Base-by-base conservation (phyloP, 2,329 filamentous ascomycete species). In the Pseudonectria foliicola region DNA sequence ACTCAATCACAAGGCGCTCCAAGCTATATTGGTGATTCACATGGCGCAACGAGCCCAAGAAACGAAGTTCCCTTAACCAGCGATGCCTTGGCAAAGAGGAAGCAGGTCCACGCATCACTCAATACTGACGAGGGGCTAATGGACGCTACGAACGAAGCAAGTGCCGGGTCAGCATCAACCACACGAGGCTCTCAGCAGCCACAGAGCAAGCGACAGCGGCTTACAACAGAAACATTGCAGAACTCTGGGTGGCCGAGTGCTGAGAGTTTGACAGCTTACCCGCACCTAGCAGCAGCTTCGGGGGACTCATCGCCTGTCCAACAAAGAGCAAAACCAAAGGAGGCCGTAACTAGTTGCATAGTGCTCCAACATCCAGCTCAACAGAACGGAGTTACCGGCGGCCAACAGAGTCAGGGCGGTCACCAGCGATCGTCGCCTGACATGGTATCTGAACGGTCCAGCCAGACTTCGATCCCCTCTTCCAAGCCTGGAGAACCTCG, bases 391-490 rank as follows among this genome's bases (percentile, higher is more conserved):
- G 21, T 6, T 21, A 6, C 28, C 8, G 18, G 18, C n/a, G 18
- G 40, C 24, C 37, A 41, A 18, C 43, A 38, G 30, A 44, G 42
- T 10, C 42, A 46, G 14, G 33, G 44, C 11, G 38, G 35, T 14
- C 33, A 29, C 25, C 39, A 39, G 21, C 37, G 33, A 13, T 33
- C 33, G 26, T 38, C 44, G 11, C 31, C 37, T 6, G 36, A 35
- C 24, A 26, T 40, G 13, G 27, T 25, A 10, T 37, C 37, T 11
- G 33, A 26, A 16, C 39, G 29, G 24, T 11, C 38, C 8, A 35
- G 15, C 11, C 34, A 34, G 6, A 33, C 35, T 13, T 32, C 27
- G 7, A 31, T 33, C 10, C 23, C 36, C 12, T 34, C 43, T 25
- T 21, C 43, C 4, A 13, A 13, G 10, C 15, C 21, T 13, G 27